These are phyloP conservation scores for Eimeria sp. DNA, from an alignment of 169 alveolate species.

Conservation along the genomic window DNA sequence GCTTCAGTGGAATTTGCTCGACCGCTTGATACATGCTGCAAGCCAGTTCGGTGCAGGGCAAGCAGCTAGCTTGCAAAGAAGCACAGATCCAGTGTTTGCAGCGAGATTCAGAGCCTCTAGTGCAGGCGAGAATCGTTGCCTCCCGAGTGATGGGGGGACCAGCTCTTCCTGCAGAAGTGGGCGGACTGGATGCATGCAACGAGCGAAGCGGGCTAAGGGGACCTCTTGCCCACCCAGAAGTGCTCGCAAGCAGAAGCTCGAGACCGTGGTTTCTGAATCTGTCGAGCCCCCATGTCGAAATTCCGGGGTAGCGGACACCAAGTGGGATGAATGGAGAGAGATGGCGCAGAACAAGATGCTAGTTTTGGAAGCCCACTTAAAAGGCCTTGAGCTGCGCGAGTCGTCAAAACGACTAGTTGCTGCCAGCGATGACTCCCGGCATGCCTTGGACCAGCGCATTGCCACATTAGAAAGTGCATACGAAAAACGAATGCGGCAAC, in stretches of 20 bases:
- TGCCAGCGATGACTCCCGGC: conserved; percentile 3
- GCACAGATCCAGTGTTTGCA: not conserved
- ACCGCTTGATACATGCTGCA: conserved; percentile 46
- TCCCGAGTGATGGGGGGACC: not conserved
- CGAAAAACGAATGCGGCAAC: conserved; percentile 31
- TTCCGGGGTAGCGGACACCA: not conserved
- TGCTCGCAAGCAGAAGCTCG: not conserved
- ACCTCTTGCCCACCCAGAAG: conserved; percentile 16
- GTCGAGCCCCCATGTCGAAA: not conserved
- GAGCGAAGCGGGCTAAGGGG: conserved; percentile 15
- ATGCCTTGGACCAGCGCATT: conserved; percentile 20
- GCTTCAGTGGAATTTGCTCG: conserved; percentile 52
- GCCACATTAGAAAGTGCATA: conserved; percentile 32
- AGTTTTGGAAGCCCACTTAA: conserved; percentile 46
- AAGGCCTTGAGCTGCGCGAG: conserved; percentile 46
- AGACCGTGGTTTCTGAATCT: not conserved
- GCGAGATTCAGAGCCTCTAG: conserved; percentile 8
- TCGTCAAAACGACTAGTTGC: conserved; percentile 28
- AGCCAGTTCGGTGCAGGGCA: not conserved
- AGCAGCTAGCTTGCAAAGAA: not conserved
- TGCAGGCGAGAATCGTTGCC: not conserved
- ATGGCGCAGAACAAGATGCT: conserved; percentile 10
- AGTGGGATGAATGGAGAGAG: conserved; percentile 17
- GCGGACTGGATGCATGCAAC: not conserved
- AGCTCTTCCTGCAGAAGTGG: not conserved